These are phyloP conservation scores for Sonneratia caseolaris DNA, from an alignment of 345 rosid species.

Conservation along the genomic window DNA sequence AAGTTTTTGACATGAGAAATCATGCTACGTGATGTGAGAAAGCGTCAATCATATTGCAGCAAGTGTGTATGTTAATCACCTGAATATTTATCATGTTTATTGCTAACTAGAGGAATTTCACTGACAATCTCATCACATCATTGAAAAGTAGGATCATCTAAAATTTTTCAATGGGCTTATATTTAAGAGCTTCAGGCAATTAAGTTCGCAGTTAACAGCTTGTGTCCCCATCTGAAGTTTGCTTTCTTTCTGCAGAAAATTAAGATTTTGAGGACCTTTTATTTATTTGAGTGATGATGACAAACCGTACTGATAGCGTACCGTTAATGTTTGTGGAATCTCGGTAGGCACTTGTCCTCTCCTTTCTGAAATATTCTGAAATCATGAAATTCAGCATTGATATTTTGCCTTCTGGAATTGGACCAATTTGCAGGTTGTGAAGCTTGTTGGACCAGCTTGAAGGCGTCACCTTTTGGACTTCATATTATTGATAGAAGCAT, in stretches of 20 bases:
- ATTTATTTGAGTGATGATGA: not conserved
- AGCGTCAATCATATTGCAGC: too few species aligned
- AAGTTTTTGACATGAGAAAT: too few species aligned
- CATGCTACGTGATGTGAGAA: too few species aligned
- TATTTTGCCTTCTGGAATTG: not conserved
- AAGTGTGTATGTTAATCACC: too few species aligned
- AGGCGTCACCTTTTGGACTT: conserved; percentile 33
- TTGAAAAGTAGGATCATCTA: not conserved
- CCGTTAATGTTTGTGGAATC: not conserved
- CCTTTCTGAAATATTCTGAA: too few species aligned
- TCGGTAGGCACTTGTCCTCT: not conserved
- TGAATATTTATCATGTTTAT: too few species aligned
- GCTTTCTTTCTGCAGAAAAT: not conserved
- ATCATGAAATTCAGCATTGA: not conserved
- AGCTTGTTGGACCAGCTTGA: conserved; percentile 78
- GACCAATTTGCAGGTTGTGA: conserved; percentile 46
- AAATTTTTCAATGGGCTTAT: too few species aligned
- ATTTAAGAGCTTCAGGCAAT: not conserved
- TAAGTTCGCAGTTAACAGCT: not conserved
- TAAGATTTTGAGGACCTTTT: not conserved
- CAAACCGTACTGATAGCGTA: not conserved
- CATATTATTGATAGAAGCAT: conserved; percentile 32
- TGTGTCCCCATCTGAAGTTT: not conserved
- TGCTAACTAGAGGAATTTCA: too few species aligned
- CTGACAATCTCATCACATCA: not conserved